Conservation (phyloP, 2,329 filamentous ascomycete genomes). For the Phialophora verrucosa region DNA sequence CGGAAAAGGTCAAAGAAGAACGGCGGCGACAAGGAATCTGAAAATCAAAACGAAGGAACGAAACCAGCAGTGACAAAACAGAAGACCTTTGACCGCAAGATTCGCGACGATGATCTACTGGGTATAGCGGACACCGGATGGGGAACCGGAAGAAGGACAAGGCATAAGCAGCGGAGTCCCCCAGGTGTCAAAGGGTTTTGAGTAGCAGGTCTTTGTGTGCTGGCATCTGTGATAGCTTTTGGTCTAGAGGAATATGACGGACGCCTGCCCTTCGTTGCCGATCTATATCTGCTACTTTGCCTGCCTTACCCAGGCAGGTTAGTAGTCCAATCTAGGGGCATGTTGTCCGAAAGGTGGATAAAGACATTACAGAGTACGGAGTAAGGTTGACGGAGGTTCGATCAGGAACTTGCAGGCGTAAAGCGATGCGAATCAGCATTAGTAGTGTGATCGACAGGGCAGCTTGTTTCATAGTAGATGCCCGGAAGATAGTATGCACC, state of each 20-base stretch:
- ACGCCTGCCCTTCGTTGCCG: neutral
- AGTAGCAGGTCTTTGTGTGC: neutral
- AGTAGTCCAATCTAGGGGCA: neutral
- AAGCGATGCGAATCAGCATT: neutral
- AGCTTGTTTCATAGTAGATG: conserved; percentile 3
- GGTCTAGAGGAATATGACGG: conserved; percentile 2
- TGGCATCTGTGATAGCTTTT: conserved; percentile 2
- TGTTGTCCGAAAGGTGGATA: neutral
- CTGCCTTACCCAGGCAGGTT: neutral
- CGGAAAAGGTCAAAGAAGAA: conserved; percentile 41
- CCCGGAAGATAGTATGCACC: neutral
- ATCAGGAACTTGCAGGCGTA: neutral
- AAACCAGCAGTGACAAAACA: conserved; percentile 17
- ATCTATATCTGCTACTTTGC: no score
- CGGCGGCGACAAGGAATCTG: conserved; percentile 43
- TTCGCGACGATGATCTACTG: conserved; percentile 36
- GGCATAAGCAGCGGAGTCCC: conserved; percentile 49
- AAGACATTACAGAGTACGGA: neutral
- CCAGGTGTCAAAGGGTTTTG: conserved; percentile 30
- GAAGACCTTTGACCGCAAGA: conserved; percentile 27
- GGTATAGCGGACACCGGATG: conserved; percentile 29
- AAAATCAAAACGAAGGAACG: conserved; percentile 39
- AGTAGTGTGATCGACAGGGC: neutral
- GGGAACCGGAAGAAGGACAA: conserved; percentile 35
- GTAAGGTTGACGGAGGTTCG: neutral